Base-by-base conservation (phyloP, 495 filamentous ascomycete genomes). In the Penicillium salamii region DNA sequence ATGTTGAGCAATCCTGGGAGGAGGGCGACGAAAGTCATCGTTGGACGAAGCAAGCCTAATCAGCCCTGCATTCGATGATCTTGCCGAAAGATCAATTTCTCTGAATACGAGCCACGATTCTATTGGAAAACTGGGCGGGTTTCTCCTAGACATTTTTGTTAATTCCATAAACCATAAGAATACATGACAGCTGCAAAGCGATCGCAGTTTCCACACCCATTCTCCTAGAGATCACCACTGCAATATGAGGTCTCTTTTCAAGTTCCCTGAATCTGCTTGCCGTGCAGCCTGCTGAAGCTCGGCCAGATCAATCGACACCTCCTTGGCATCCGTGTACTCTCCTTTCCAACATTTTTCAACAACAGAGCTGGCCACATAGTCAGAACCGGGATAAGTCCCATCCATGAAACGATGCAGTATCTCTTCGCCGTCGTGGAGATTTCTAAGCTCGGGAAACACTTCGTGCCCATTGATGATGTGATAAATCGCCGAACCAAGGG, bases 11-110 rank as follows among this genome's bases (percentile, higher is more conserved):
- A 61, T 66, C 76, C 1, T 97, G 92, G 91, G 77, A 77, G 26
- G 80, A 81, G 9, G 92, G 91, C 3, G 87, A 97, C 54, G 93
- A 98, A 74, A 81, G 75, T 44, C 82, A 81, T 20, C 75, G 93
- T 57, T 96, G 91, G 93, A 84, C 85, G 17, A 57, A 58, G 33
- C 50, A 51, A 50, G 26, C 28, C 41, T 69, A 54, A 29, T 3
- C 8, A 15, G 14, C 9, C 29, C 3, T 4, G 17, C 18, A 9
- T 34, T n/a, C 12, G 4, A 36, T n/a, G 24, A 24, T 2, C 15
- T 18, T 43, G 18, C 4, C 18, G 21, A 11, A 8, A 3, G 8
- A 4, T 8, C 23, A 26, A 4, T 26, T 8, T 26, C 23, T 26
- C 23, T 26, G 23, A 46, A 12, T 15, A 35, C 20, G 32, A 35